Evolutionary conservation across 139 green algal species (phyloP), one percentile per base, ranked within the genome.

Genomic region (Trebouxia sp.): DNA sequence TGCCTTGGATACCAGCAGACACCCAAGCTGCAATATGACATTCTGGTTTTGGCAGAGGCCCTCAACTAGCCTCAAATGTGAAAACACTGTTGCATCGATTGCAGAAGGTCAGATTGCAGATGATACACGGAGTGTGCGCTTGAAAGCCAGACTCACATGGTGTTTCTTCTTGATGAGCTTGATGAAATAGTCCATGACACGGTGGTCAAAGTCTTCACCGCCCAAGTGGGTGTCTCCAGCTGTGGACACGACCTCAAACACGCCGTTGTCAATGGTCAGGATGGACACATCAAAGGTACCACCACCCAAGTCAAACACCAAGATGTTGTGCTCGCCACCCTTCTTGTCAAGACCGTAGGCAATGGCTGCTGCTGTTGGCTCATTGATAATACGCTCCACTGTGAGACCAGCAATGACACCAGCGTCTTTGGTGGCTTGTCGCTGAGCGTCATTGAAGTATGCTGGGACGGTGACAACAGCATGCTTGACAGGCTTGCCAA

Each of bases 381-480:
- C 95, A 85, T 99, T 99, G 92, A 98, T 98, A 84, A 99, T 97
- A 82, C 96, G 92, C 12, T 91, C 90, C 39, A 99, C 95, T 75
- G 97, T 97, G 17, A 99, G 83, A 43, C 93, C 93, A 30, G 93
- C 86, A 77, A 97, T 97, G 50, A 79, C 75, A 75, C 92, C 92
- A 9, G 93, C 91, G 76, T 98, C 95, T 90, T 98, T 99, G 80
- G 96, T 99, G 58, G 93, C 93, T 87, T 98, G 95, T 65, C 97
- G 87, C 92, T 99, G 97, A 0, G 96, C 94, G 82, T 99, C 97
- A 82, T 99, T 99, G 94, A 99, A 99, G 92, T 99, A 99, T 9
- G 97, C 97, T 15, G 93, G 94, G 39, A 97, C 94, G n/a, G 94
- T 97, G 37, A 97, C 94, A 15, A 97, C 94, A 6, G 94, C 94